phyloP scores from a whole-genome alignment of 2,329 filamentous ascomycete species.

The Diplodia scrobiculata region DNA sequence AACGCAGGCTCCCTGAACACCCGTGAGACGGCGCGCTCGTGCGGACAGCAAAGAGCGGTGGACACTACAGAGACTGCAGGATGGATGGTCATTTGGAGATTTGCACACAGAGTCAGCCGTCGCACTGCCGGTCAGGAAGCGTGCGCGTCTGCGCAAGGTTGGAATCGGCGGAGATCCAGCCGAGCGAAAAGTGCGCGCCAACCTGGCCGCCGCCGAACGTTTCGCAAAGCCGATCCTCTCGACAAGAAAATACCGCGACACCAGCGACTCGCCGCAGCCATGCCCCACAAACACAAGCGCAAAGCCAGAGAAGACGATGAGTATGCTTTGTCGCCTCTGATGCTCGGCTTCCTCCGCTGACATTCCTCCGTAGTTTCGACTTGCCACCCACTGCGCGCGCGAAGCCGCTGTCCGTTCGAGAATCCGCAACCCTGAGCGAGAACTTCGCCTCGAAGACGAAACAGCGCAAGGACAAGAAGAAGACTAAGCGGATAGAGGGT shows the following conservation, averaged over 20 bases:
- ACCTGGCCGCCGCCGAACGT: constrained; percentile 12
- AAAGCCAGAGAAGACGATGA: constrained; percentile 56
- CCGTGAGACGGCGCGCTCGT: not conserved
- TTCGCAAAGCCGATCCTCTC: not conserved
- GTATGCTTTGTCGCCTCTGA: constrained; percentile 53
- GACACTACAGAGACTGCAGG: not conserved
- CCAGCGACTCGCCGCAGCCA: constrained; percentile 43
- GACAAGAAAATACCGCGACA: constrained; percentile 17
- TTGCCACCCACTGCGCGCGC: constrained; percentile 64
- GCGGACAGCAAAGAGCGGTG: not conserved
- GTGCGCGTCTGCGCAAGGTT: too few species aligned
- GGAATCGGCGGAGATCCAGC: not conserved
- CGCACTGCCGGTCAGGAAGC: not conserved
- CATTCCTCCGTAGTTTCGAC: constrained; percentile 55
- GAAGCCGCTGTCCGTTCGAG: constrained; percentile 57
- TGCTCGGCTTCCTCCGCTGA: constrained; percentile 5
- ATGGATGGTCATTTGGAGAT: not conserved
- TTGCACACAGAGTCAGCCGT: not conserved
- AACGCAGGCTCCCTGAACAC: not conserved
- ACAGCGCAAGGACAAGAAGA: constrained; percentile 44
- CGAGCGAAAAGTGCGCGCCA: constrained; percentile 28
- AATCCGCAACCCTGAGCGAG: constrained; percentile 48
- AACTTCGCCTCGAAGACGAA: constrained; percentile 39
- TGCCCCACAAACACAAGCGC: constrained; percentile 88
- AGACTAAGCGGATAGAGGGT: constrained; percentile 49